Percentiles rank a stretch among this genome's conserved stretches.
phyloP scores from a whole-genome alignment of 108 stramenopile species.

The Nitzschia sp. region DNA sequence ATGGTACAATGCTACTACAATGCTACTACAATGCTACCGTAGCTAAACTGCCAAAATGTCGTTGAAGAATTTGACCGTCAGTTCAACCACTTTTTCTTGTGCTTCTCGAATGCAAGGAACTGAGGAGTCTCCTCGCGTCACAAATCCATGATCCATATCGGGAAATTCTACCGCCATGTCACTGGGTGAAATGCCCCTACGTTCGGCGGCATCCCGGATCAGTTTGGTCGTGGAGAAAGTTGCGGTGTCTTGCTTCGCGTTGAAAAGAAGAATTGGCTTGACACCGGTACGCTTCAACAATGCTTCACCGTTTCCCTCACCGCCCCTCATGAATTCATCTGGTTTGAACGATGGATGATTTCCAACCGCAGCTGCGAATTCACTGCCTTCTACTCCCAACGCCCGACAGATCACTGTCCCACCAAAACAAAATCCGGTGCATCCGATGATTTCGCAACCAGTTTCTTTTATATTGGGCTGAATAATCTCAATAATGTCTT shows the following conservation, averaged over 20 bases:
- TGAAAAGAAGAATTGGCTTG: background rate
- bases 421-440: background rate
- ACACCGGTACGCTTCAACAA: background rate
- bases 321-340: background rate
- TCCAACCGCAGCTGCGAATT: background rate
- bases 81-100: background rate
- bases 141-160: background rate
- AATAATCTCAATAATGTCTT: slow-evolving; percentile 1
- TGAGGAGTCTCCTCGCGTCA: background rate
- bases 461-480: background rate
- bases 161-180: slow-evolving; percentile 1
- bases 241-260: background rate
- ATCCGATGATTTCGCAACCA: slow-evolving; percentile 1
- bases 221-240: background rate
- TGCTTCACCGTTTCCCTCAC: background rate
- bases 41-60: too few relatives aligned
- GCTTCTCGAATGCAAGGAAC: background rate
- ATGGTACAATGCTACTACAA: too few relatives aligned
- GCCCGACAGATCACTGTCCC: background rate
- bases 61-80: background rate
- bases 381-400: background rate
- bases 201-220: background rate
- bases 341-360: background rate
- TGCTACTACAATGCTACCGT: too few relatives aligned
- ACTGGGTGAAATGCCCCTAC: background rate